Evolutionary conservation across 139 green algal species (phyloP).

Genomic region (Chlamydomonas sphaeroides): DNA sequence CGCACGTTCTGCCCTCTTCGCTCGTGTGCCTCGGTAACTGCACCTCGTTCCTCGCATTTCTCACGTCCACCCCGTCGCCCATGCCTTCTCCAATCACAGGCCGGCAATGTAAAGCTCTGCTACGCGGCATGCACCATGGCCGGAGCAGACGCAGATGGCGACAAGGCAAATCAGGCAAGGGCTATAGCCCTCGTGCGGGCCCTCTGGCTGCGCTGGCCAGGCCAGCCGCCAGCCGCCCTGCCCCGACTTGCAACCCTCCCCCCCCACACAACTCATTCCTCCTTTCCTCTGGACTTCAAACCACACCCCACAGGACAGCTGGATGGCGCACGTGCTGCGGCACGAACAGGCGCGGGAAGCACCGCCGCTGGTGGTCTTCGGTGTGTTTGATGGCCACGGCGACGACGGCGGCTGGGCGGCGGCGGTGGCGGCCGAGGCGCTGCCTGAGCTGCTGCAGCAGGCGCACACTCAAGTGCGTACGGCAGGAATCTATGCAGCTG

Average conservation of each 20-base stretch:
- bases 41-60: too few species aligned
- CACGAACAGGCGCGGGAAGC: background rate
- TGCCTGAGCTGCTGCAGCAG: constrained; percentile 4
- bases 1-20: too few species aligned
- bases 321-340: background rate
- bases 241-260: too few species aligned
- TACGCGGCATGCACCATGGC: constrained; percentile 41
- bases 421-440: constrained; percentile 1
- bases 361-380: background rate
- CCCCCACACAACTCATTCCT: too few species aligned
- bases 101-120: constrained; percentile 34
- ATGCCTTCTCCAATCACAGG: constrained; percentile 20
- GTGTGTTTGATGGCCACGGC: constrained; percentile 28
- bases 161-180: constrained; percentile 53
- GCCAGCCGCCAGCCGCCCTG: too few species aligned
- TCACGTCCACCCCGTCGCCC: too few species aligned
- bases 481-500: too few species aligned
- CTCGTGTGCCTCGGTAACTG: too few species aligned
- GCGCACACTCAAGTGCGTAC: too few species aligned
- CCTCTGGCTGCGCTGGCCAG: too few species aligned
- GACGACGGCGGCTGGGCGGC: background rate
- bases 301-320: constrained; percentile 21
- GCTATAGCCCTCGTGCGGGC: too few species aligned
- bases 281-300: too few species aligned
- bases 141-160: constrained; percentile 36